phyloP scores from a whole-genome alignment of 1,284 basidiomycete genomes.

The Ceratobasidium sp. region DNA sequence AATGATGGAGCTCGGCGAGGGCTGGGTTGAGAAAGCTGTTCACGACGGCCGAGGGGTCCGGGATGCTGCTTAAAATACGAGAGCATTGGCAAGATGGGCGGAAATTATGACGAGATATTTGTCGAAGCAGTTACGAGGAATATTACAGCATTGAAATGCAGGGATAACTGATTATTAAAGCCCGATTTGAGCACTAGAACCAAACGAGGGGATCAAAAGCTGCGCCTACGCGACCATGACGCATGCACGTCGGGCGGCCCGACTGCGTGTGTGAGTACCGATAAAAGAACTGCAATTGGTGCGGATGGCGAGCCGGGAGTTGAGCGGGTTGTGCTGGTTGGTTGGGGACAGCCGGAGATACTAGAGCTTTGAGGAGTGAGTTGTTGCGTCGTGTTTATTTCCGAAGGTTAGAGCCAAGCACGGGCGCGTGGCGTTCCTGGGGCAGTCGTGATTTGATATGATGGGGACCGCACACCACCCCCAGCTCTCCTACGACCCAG shows the following conservation, averaged over 20 bases:
- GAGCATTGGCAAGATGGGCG: no score
- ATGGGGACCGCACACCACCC: constrained; percentile 3
- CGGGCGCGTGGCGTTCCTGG: constrained; percentile 31
- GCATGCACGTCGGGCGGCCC: no score
- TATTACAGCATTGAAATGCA: no score
- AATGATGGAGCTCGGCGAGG: neutral
- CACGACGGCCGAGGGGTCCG: neutral
- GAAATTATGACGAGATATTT: no score
- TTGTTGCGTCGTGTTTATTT: neutral
- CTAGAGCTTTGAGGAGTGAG: neutral
- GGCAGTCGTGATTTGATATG: constrained; percentile 3
- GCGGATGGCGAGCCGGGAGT: neutral
- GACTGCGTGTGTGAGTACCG: no score
- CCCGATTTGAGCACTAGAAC: no score
- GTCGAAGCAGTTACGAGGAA: no score
- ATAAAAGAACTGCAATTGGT: no score
- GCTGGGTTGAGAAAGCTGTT: neutral
- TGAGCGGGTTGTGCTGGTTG: neutral
- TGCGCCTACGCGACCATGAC: no score
- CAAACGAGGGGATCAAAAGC: no score
- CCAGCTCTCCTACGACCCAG: neutral
- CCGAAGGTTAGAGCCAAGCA: neutral
- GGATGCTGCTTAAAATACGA: neutral
- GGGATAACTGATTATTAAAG: no score
- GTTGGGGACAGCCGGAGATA: neutral